Percentiles rank a stretch among this genome's conserved stretches.
These are phyloP conservation scores for Vigna angularis DNA, from an alignment of 306 rosid species.

Conservation along the genomic window DNA sequence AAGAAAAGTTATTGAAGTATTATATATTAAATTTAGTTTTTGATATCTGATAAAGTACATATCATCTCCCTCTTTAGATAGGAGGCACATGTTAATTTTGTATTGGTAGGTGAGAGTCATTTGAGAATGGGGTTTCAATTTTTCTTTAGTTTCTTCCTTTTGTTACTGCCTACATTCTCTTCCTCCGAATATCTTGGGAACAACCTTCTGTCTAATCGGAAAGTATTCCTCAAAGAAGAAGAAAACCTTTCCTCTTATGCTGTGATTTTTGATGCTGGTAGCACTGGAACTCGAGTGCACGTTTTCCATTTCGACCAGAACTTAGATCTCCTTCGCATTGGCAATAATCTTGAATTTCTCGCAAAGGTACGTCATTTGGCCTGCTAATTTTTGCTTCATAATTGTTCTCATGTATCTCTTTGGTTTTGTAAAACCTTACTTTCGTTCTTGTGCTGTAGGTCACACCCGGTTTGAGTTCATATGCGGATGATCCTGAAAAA, in stretches of 20 bases:
- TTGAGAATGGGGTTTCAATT: background rate
- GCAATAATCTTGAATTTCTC: constrained; percentile 60
- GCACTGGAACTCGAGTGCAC: constrained; percentile 86
- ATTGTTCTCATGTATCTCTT: background rate
- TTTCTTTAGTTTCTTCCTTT: constrained; percentile 54
- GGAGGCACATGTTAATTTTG: too few relatives aligned
- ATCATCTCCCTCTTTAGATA: too few relatives aligned
- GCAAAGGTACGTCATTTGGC: constrained; percentile 34
- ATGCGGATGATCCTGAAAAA: constrained; percentile 51
- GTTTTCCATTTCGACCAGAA: constrained; percentile 68
- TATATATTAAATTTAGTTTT: too few relatives aligned
- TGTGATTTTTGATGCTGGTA: constrained; percentile 85
- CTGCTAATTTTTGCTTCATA: background rate
- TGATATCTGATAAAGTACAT: too few relatives aligned
- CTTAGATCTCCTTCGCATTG: constrained; percentile 70
- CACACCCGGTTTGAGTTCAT: constrained; percentile 70
- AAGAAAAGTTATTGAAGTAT: too few relatives aligned
- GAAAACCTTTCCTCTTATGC: constrained; percentile 52
- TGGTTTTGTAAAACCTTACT: background rate
- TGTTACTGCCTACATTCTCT: constrained; percentile 50
- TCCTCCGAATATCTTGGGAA: constrained; percentile 36
- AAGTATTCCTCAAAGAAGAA: constrained; percentile 45
- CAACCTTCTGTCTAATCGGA: constrained; percentile 49
- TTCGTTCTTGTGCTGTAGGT: background rate
- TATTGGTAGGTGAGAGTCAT: too few relatives aligned